Percentiles rank a stretch among this genome's conserved stretches.
Evolutionary conservation across 148 eudicot genomes (phyloP).

Genomic region (Rhododendron vialii): DNA sequence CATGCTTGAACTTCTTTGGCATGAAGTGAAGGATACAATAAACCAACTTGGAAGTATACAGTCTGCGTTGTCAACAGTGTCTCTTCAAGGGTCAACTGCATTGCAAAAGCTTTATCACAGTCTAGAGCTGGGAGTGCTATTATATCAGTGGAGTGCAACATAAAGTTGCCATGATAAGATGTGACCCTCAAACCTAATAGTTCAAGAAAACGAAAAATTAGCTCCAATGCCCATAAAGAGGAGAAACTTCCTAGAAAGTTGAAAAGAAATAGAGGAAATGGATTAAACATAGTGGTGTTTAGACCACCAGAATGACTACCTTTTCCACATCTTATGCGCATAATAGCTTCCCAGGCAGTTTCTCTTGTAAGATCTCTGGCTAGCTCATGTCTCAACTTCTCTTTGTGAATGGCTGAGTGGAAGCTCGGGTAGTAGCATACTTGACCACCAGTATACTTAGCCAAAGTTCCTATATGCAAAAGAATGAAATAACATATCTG

Average conservation of each 20-base stretch:
- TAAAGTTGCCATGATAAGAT: slow-evolving; percentile 94
- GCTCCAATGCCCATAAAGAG: neutral
- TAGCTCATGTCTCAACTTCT: slow-evolving; percentile 83
- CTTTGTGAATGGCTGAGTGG: slow-evolving; percentile 59
- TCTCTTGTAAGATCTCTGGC: slow-evolving; percentile 96
- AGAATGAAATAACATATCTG: neutral
- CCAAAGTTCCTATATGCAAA: slow-evolving; percentile 61
- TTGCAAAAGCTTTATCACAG: slow-evolving; percentile 93
- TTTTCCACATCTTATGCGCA: slow-evolving; percentile 99
- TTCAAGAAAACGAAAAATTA: slow-evolving; percentile 8
- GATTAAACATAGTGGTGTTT: neutral
- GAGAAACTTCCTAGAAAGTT: slow-evolving; percentile 2
- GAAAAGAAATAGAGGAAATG: slow-evolving; percentile 8
- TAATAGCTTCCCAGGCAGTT: slow-evolving; percentile 98
- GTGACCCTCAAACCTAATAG: slow-evolving; percentile 73
- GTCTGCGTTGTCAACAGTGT: slow-evolving; percentile 66
- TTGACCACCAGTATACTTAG: slow-evolving; percentile 97
- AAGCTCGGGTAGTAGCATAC: slow-evolving; percentile 80
- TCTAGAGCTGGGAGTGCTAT: slow-evolving; percentile 97
- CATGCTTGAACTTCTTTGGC: neutral
- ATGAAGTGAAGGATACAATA: slow-evolving; percentile 66
- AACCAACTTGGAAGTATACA: slow-evolving; percentile 93
- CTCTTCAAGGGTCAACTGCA: slow-evolving; percentile 87
- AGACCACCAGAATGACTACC: slow-evolving; percentile 34
- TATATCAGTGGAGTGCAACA: slow-evolving; percentile 92